Conservation (phyloP, 352 stramenopile genomes). For the Phytopythium cucurbitacearum region DNA sequence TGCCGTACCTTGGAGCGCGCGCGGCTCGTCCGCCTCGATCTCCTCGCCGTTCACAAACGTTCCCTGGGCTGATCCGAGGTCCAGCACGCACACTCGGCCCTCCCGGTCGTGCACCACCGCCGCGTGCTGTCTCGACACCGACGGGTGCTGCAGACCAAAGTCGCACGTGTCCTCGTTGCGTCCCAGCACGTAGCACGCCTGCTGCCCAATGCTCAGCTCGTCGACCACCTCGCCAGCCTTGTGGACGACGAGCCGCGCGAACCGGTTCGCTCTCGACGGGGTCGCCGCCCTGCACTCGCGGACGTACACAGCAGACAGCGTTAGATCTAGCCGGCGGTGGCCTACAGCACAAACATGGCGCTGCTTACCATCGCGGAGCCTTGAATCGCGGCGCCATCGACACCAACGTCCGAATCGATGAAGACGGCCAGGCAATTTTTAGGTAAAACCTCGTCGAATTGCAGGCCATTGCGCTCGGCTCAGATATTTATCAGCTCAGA, state of each 20-base stretch:
- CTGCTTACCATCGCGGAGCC: background rate
- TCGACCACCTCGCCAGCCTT: slow-evolving; percentile 48
- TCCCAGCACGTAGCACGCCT: slow-evolving; percentile 66
- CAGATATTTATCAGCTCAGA: too few relatives aligned
- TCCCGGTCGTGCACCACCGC: slow-evolving; percentile 64
- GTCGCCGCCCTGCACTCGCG: slow-evolving; percentile 37
- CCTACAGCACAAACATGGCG: background rate
- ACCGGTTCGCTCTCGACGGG: slow-evolving; percentile 34
- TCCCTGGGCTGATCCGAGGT: slow-evolving; percentile 81
- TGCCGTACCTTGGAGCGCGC: slow-evolving; percentile 26
- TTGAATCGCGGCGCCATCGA: slow-evolving; percentile 6
- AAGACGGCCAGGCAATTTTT: too few relatives aligned
- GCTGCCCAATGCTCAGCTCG: slow-evolving; percentile 33
- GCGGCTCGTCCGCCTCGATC: slow-evolving; percentile 44
- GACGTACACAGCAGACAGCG: background rate
- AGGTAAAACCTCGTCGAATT: too few relatives aligned
- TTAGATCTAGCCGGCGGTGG: background rate
- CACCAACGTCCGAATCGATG: too few relatives aligned
- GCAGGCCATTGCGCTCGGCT: too few relatives aligned
- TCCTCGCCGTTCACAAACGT: slow-evolving; percentile 76
- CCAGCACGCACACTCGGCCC: slow-evolving; percentile 50
- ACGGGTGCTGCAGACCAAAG: slow-evolving; percentile 71
- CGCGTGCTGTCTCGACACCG: slow-evolving; percentile 79
- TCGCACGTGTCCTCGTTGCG: slow-evolving; percentile 76
- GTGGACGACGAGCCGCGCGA: slow-evolving; percentile 43